phyloP scores from a whole-genome alignment of 345 rosid species.

The Alliaria petiolata region DNA sequence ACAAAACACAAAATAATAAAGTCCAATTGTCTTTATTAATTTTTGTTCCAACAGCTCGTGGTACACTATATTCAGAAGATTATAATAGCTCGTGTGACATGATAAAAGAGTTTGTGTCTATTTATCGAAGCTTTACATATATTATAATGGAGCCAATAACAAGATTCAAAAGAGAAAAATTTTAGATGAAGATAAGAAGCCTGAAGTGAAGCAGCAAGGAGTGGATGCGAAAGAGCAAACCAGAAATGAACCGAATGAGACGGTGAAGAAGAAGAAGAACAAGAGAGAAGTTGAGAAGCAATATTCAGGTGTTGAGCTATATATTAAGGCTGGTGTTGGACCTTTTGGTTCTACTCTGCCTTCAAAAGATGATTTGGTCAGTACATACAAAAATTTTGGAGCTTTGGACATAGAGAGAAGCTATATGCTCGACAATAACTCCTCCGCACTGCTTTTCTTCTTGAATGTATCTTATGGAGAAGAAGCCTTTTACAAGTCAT shows the following conservation, averaged over 20 bases:
- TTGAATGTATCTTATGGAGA: constrained; percentile 46
- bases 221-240: constrained; percentile 6
- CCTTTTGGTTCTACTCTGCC: constrained; percentile 42
- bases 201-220: not conserved
- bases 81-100: constrained; percentile 23
- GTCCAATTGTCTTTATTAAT: no score
- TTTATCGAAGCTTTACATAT: constrained; percentile 58
- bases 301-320: constrained; percentile 36
- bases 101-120: constrained; percentile 43
- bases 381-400: constrained; percentile 47
- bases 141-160: constrained; percentile 32
- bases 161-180: constrained; percentile 28
- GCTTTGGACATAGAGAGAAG: constrained; percentile 42
- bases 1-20: no score
- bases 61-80: constrained; percentile 27
- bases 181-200: constrained; percentile 3
- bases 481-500: constrained; percentile 47
- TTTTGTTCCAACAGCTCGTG: no score
- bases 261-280: constrained; percentile 16
- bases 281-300: constrained; percentile 20
- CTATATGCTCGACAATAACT: constrained; percentile 35
- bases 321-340: constrained; percentile 41
- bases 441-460: constrained; percentile 43
- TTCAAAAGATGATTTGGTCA: constrained; percentile 47
- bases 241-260: constrained; percentile 9